phyloP scores from a whole-genome alignment of 2,329 filamentous ascomycete species.

The Penicillium thymicola region DNA sequence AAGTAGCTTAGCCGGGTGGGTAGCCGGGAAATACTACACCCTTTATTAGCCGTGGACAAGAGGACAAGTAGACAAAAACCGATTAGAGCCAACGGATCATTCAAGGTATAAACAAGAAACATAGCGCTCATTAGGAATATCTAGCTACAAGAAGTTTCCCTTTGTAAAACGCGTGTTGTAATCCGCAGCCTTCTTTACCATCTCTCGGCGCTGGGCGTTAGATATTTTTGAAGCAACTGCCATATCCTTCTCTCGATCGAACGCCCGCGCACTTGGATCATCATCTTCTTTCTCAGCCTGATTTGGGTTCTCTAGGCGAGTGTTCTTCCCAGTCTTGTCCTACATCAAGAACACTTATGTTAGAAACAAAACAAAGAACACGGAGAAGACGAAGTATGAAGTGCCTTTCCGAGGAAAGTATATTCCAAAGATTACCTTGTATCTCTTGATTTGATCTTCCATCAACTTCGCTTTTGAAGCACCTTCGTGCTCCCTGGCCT shows the following conservation, averaged over 20 bases:
- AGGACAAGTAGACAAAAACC: no score
- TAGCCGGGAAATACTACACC: no score
- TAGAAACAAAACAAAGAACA: background rate
- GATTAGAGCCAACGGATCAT: no score
- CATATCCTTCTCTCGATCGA: conserved; percentile 95
- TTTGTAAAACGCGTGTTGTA: conserved; percentile 80
- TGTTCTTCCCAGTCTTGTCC: conserved; percentile 50
- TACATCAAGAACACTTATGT: background rate
- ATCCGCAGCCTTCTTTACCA: conserved; percentile 74
- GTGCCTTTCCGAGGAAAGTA: no score
- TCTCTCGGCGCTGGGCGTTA: conserved; percentile 68
- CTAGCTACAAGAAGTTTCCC: conserved; percentile 55
- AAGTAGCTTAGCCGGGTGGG: no score
- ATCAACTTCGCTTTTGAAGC: conserved; percentile 26
- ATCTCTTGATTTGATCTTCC: conserved; percentile 51
- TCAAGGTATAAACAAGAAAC: no score
- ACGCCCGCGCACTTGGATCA: conserved; percentile 83
- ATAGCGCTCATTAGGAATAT: background rate
- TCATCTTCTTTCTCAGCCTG: conserved; percentile 68
- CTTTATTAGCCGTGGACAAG: no score
- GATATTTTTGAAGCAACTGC: conserved; percentile 69
- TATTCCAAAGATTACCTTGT: conserved; percentile 47
- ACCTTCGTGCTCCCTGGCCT: conserved; percentile 6
- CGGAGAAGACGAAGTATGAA: background rate
- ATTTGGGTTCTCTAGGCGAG: conserved; percentile 46